Evolutionary conservation across 73 alveolate genomes (phyloP), one percentile per base, ranked within the genome.

Genomic region (Paramecium pentaurelia): DNA sequence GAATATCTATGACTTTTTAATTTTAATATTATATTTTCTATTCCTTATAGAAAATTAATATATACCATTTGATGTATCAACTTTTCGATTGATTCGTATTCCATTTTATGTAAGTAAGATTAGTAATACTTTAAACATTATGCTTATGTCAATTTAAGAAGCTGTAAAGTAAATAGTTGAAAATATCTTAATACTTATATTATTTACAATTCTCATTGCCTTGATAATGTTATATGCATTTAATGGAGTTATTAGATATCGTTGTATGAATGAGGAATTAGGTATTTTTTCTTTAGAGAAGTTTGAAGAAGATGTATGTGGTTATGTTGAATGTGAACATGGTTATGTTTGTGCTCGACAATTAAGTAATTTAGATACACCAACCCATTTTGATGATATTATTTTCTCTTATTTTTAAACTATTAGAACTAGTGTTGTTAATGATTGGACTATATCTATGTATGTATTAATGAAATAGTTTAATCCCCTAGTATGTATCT

Each of bases 371-470:
- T 25, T 80, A 27, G 71, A 80, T 20, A 27, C 58, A 3, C 91
- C 91, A 22, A 45, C 91, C 12, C 47, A 49, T 80, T 80, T 45
- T 80, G 91, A 80, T 80, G 58, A 80, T 20, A 45, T 80, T 2
- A 25, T 32, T 4, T 40, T 47, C 45, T 40, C 91, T 18, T 80
- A 80, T 45, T 32, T 42, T 6, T 80, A 80, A 80, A 80, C 58
- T 38, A 80, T 80, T 1, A 80, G 91, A 14, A 80, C 75, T 14
- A 80, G 64, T 45, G 47, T 80, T 11, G 58, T 80, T 0, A 80
- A 80, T 80, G 75, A 47, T 80, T 80, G 91, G 91, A 80, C 91
- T 5, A 80, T 80, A 2, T 27, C 91, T 10, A 80, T 80, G 91
- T 80, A 80, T 27, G 58, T 80, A 36, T 28, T 80, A 44, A 80